Evolutionary conservation across 306 rosid genomes (phyloP).

Genomic region (Ziziphus jujuba): DNA sequence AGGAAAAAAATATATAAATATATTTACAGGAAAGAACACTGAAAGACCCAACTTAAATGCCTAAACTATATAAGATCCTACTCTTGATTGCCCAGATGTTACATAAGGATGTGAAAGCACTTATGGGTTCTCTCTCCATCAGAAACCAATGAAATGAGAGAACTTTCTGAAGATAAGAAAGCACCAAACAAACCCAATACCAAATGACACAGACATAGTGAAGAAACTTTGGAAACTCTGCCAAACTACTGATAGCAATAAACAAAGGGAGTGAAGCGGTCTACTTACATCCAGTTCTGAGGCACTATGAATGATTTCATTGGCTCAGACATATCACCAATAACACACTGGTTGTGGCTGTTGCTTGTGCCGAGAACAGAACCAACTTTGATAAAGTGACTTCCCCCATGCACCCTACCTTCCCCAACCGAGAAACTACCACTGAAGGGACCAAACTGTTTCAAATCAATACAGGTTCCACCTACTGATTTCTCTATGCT

Average conservation of each 20-base stretch:
- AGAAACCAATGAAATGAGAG: conserved; percentile 38
- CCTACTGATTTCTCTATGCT: conserved; percentile 16
- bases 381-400: conserved; percentile 32
- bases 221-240: conserved; percentile 12
- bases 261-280: conserved; percentile 20
- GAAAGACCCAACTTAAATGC: conserved; percentile 49
- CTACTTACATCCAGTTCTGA: conserved; percentile 56
- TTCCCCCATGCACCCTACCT: conserved; percentile 96
- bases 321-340: conserved; percentile 36
- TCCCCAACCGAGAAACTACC: conserved; percentile 40
- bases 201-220: conserved; percentile 37
- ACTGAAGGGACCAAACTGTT: conserved; percentile 31
- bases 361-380: conserved; percentile 30
- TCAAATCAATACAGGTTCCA: conserved; percentile 24
- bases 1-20: conserved; percentile 11
- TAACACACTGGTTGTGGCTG: conserved; percentile 33
- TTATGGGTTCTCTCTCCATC: conserved; percentile 37
- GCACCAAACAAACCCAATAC: conserved; percentile 28
- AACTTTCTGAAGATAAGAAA: conserved; percentile 11
- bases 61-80: conserved; percentile 14
- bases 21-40: conserved; percentile 59
- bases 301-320: conserved; percentile 39
- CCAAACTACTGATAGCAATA: conserved; percentile 36
- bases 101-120: conserved; percentile 26
- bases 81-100: conserved; percentile 38